Conservation (phyloP, 495 filamentous ascomycete genomes). For the Penicillium verhagenii region DNA sequence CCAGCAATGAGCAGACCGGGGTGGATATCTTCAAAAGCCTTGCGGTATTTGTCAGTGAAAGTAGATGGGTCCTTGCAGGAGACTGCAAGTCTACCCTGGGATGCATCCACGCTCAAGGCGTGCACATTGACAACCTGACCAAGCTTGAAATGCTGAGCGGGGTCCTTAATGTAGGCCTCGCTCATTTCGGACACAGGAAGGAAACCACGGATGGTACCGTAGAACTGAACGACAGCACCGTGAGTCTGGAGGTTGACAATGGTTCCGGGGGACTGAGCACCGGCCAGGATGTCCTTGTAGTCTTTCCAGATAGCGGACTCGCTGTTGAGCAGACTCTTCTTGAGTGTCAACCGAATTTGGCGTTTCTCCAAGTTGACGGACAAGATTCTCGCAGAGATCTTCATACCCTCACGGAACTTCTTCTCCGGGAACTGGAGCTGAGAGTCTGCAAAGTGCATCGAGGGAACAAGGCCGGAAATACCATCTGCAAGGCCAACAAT, state of each 20-base stretch:
- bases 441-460: slow-evolving; percentile 85
- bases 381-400: slow-evolving; percentile 79
- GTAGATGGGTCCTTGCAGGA: slow-evolving; percentile 87
- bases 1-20: slow-evolving; percentile 71
- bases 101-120: slow-evolving; percentile 72
- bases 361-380: slow-evolving; percentile 74
- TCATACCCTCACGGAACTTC: slow-evolving; percentile 86
- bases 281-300: slow-evolving; percentile 66
- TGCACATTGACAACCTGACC: slow-evolving; percentile 91
- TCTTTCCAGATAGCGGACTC: slow-evolving; percentile 72
- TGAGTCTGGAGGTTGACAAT: slow-evolving; percentile 72
- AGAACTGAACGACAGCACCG: slow-evolving; percentile 93
- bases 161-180: slow-evolving; percentile 89
- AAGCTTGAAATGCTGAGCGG: slow-evolving; percentile 79
- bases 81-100: slow-evolving; percentile 70
- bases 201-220: slow-evolving; percentile 75
- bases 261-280: slow-evolving; percentile 76
- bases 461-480: slow-evolving; percentile 81
- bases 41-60: slow-evolving; percentile 72
- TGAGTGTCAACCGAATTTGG: slow-evolving; percentile 83
- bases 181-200: slow-evolving; percentile 96
- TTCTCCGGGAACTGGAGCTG: slow-evolving; percentile 88
- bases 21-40: slow-evolving; percentile 67
- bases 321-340: slow-evolving; percentile 90
- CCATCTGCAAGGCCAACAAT: slow-evolving; percentile 82